Base-by-base conservation (phyloP, 2,329 filamentous ascomycete species). In the Ambrosiella beaveri region DNA sequence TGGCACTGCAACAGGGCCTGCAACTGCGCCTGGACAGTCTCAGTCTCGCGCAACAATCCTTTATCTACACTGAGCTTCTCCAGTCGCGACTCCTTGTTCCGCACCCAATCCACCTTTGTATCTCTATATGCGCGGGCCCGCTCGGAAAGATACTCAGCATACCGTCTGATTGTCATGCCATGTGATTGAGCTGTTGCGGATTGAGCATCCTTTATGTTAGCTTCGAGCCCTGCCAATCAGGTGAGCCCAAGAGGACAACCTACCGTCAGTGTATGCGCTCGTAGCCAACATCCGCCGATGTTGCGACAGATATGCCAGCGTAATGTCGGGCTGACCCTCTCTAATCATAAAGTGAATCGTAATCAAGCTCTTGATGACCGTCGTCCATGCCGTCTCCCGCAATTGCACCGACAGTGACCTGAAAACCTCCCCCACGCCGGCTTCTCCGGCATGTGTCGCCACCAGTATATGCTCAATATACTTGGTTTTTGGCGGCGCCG, bases 381-480 rank as follows among this genome's bases (percentile, higher is more conserved):
- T 89, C n/a, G 93, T 98, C 93, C 93, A 98, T 76, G 93, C 95
- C 64, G 91, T 91, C 70, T 98, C 93, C 68, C 89, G 85, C 64
- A 98, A 73, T 56, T 93, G 82, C 68, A 88, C 82, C 68, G 94
- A 89, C 57, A 98, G 75, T 47, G 89, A 88, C 61, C 93, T 84
- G 70, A 98, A 97, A 67, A 98, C 87, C 73, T 98, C 93, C 61
- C 85, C 91, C 61, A 98, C 88, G 64, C 91, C 93, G 57, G 88
- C 86, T 72, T 98, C 93, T 64, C 90, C 93, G 19, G 89, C 85
- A 72, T 96, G 88, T 41, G 93, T 98, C 62, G 93, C 91, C 64
- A 96, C 79, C 59, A 98, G 80, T 68, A 98, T 96, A 69, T 96
- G 89, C 71, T 98, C 93, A 74, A 98, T 94, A 74, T 97, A 98